Base-by-base conservation (phyloP, 805 yeast genomes). In the Isabelozyma rhagii region DNA sequence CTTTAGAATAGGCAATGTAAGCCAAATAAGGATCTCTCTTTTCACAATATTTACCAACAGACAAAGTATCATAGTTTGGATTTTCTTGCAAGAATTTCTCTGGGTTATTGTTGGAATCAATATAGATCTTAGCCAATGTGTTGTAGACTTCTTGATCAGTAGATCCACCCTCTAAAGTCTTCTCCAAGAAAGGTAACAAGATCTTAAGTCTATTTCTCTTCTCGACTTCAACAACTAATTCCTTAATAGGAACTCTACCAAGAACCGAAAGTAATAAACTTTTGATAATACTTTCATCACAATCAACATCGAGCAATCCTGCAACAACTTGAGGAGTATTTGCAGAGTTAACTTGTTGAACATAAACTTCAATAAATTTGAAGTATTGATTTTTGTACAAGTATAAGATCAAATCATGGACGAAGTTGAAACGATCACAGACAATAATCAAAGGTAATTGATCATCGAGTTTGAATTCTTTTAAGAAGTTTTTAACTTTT, bases 1-100 rank as follows among this genome's bases (percentile, higher is more conserved):
- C 99, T 74, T 92, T 93, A 53, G 96, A 96, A 71, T 94, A 94
- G 47, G 97, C 96, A 72, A 94, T 94, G 71, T 90, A 94, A 28
- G 99, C 99, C 67, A 94, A 78, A 74, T 90, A 94, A 54, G 99
- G 99, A 65, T 94, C 99, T 72, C 99, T 88, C 82, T 89, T 93
- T 74, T 94, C 99, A 80, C 99, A 94, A 78, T 94, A 94, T 67
- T 84, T 90, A 78, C 99, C 99, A 57, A 94, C 97, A 61, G 87
- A 87, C 58, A 89, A 76, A n/a, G 98, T 87, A 72, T 94, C 96
- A 73, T 94, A 94, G 63, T 80, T 79, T 59, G 84, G 80, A 70
- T 94, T 94, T 71, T 93, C 98, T 66, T 84, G 86, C 75, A 94
- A 80, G 78, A 94, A 94, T 70, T 90, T 91, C 69, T 94, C 99